Percentiles rank a stretch among this genome's conserved stretches.
Conservation (phyloP, 352 stramenopile genomes). For the Pythium apleroticum region DNA sequence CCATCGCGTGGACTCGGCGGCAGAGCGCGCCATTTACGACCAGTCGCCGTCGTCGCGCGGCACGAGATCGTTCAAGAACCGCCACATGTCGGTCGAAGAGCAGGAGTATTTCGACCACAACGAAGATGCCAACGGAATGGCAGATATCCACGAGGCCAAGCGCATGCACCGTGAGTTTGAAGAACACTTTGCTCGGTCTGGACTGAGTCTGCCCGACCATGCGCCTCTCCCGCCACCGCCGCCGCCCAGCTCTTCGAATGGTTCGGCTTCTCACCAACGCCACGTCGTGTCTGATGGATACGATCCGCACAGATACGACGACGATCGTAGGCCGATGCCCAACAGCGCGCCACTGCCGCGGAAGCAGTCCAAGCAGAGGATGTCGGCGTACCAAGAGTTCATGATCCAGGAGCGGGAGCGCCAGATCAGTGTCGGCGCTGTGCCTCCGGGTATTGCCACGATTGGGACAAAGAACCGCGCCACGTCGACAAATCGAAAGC, state of each 20-base stretch:
- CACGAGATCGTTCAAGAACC: constrained; percentile 23
- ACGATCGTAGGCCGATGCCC: neutral
- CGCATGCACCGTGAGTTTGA: constrained; percentile 70
- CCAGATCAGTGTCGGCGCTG: constrained; percentile 8
- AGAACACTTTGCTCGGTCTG: constrained; percentile 37
- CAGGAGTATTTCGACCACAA: constrained; percentile 57
- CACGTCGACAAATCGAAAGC: constrained; percentile 9
- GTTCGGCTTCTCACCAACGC: neutral
- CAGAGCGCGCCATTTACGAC: constrained; percentile 44
- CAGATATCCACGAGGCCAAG: constrained; percentile 65
- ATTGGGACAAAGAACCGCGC: neutral
- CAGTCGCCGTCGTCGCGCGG: constrained; percentile 29
- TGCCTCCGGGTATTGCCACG: neutral
- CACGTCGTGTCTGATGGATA: constrained; percentile 8
- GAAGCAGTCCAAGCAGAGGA: neutral
- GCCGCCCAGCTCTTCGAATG: neutral
- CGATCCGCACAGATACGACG: neutral
- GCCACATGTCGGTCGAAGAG: constrained; percentile 51
- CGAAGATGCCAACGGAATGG: constrained; percentile 44
- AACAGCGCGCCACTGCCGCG: constrained; percentile 2
- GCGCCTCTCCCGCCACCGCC: neutral
- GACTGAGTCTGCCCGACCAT: neutral
- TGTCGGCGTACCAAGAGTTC: constrained; percentile 30
- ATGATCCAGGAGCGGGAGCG: constrained; percentile 23
- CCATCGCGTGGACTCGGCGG: constrained; percentile 18